Evolutionary conservation across 768 basidiomycete species (phyloP).

Genomic region (Auriculariales sp.): DNA sequence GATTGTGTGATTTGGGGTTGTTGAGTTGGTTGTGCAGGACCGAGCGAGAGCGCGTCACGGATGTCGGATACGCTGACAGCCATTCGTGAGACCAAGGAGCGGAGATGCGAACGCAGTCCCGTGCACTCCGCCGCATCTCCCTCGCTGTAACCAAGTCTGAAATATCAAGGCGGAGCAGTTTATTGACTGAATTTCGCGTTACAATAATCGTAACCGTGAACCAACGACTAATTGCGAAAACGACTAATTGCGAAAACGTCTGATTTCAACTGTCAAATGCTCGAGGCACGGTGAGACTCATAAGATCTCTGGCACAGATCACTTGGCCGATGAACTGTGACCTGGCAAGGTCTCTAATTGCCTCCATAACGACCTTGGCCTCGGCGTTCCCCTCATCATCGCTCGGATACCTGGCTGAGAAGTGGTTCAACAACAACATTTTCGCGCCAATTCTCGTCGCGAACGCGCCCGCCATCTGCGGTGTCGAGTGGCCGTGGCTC

Average conservation of each 20-base stretch:
- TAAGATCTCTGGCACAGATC: constrained; percentile 58
- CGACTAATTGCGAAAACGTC: too few species aligned
- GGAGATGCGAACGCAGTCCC: too few species aligned
- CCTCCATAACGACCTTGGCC: constrained; percentile 44
- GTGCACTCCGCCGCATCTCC: too few species aligned
- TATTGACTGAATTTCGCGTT: too few species aligned
- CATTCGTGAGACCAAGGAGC: too few species aligned
- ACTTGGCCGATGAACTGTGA: constrained; percentile 37
- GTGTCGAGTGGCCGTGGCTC: constrained; percentile 17
- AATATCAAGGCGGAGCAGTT: too few species aligned
- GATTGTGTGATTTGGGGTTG: constrained; percentile 11
- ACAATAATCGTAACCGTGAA: too few species aligned
- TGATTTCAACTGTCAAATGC: too few species aligned
- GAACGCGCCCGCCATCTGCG: constrained; percentile 15
- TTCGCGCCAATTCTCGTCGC: constrained; percentile 11
- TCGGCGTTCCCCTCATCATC: constrained; percentile 42
- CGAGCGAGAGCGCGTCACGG: constrained; percentile 67
- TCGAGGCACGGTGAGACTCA: constrained; percentile 29
- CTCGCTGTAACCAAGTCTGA: too few species aligned
- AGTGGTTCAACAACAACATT: constrained; percentile 15
- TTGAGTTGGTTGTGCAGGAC: constrained; percentile 17
- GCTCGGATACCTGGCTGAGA: constrained; percentile 46
- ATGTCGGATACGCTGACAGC: constrained; percentile 48
- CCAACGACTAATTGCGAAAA: too few species aligned
- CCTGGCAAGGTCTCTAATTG: constrained; percentile 43